Evolutionary conservation across 352 stramenopile genomes (phyloP).

Genomic region (Phytopythium chamaehyphon): DNA sequence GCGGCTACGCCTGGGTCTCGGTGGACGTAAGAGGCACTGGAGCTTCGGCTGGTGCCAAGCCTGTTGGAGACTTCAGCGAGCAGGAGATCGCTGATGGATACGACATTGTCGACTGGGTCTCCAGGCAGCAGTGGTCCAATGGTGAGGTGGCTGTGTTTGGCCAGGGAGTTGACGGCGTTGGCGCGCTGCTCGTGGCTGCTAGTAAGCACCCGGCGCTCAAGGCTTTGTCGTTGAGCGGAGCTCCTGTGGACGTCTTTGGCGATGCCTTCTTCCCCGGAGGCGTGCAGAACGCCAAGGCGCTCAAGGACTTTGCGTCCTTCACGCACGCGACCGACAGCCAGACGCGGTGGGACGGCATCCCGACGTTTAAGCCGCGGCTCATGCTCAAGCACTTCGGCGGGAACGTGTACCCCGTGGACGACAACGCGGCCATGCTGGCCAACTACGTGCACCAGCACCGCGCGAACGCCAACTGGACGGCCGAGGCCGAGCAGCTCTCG

Average conservation of each 20-base stretch:
- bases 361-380: slow-evolving; percentile 65
- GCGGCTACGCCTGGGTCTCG: slow-evolving; percentile 71
- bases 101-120: slow-evolving; percentile 81
- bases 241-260: slow-evolving; percentile 63
- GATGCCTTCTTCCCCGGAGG: slow-evolving; percentile 72
- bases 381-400: slow-evolving; percentile 87
- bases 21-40: slow-evolving; percentile 79
- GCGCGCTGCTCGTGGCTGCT: slow-evolving; percentile 56
- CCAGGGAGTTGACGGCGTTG: slow-evolving; percentile 68
- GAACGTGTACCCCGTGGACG: slow-evolving; percentile 77
- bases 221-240: slow-evolving; percentile 67
- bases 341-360: slow-evolving; percentile 69
- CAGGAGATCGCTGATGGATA: slow-evolving; percentile 69
- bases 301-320: slow-evolving; percentile 67
- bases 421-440: slow-evolving; percentile 57
- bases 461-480: slow-evolving; percentile 52
- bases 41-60: slow-evolving; percentile 59
- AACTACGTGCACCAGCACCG: slow-evolving; percentile 60
- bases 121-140: slow-evolving; percentile 74
- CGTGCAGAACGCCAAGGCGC: slow-evolving; percentile 65
- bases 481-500: slow-evolving; percentile 40
- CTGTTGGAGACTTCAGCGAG: slow-evolving; percentile 57
- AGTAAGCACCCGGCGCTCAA: slow-evolving; percentile 65
- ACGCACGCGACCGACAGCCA: slow-evolving; percentile 72
- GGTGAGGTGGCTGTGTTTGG: slow-evolving; percentile 67